Conservation (phyloP, 2,329 filamentous ascomycete species). For the Botrytis hyacinthi region DNA sequence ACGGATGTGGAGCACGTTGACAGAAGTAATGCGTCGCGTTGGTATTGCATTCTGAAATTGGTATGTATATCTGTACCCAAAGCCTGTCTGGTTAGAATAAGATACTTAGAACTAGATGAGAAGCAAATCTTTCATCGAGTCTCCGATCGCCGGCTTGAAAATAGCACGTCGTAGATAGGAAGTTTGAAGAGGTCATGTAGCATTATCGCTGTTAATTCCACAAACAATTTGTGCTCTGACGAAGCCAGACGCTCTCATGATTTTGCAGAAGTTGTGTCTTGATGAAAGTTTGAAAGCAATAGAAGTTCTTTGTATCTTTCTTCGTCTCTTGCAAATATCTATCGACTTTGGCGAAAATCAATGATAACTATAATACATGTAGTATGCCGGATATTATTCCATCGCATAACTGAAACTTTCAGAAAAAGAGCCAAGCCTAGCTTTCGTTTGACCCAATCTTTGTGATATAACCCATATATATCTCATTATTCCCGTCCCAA, state of each 20-base stretch:
- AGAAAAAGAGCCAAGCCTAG: neutral
- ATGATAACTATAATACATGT: neutral
- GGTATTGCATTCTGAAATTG: neutral
- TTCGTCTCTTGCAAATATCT: neutral
- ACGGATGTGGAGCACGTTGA: too few species aligned
- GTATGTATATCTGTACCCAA: neutral
- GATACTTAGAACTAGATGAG: neutral
- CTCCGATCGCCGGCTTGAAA: neutral
- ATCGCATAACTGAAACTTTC: neutral
- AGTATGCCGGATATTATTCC: neutral
- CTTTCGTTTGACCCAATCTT: neutral
- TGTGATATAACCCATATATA: neutral
- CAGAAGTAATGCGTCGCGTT: neutral
- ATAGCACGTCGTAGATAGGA: neutral
- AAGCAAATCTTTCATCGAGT: neutral
- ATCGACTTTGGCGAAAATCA: neutral
- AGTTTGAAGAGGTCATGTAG: neutral
- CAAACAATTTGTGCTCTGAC: neutral
- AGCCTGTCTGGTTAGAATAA: neutral
- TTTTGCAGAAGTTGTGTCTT: neutral
- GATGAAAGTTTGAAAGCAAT: neutral
- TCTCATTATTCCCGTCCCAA: neutral
- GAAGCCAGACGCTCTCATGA: neutral
- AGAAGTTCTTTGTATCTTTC: neutral
- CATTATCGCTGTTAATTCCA: too few species aligned